phyloP scores from a whole-genome alignment of 1,284 basidiomycete species.

The Sanghuangporus sanghuang region DNA sequence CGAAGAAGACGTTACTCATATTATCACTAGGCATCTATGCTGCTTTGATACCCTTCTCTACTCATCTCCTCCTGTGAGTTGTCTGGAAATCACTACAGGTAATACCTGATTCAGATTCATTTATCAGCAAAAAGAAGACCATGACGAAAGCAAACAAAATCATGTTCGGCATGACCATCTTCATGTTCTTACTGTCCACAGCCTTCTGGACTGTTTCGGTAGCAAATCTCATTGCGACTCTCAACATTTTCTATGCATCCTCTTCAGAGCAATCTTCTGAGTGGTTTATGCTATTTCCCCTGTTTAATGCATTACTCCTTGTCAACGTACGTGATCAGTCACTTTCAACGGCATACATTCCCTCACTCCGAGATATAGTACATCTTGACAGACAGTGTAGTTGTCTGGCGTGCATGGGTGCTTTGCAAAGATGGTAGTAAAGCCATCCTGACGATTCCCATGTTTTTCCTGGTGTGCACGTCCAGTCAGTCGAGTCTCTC shows the following conservation, averaged over 20 bases:
- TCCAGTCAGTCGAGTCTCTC: not conserved
- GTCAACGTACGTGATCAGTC: not conserved
- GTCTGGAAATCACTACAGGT: not conserved
- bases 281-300: not conserved
- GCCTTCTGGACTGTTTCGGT: not conserved
- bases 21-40: not conserved
- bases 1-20: not conserved
- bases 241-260: not conserved
- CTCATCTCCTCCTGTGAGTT: not conserved
- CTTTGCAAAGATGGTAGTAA: not conserved
- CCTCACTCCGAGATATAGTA: not conserved
- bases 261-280: not conserved
- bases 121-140: not conserved
- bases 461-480: not conserved
- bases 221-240: not conserved
- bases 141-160: not conserved
- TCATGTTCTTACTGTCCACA: conserved; percentile 4
- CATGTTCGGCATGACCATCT: conserved; percentile 2
- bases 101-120: not conserved
- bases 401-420: conserved; percentile 7
- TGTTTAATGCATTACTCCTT: not conserved
- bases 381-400: conserved; percentile 2
- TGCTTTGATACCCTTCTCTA: not conserved
- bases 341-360: not conserved
- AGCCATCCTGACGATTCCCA: not conserved